Conservation (phyloP, 176 grass and related monocot genomes). For the Eleusine coracana region DNA sequence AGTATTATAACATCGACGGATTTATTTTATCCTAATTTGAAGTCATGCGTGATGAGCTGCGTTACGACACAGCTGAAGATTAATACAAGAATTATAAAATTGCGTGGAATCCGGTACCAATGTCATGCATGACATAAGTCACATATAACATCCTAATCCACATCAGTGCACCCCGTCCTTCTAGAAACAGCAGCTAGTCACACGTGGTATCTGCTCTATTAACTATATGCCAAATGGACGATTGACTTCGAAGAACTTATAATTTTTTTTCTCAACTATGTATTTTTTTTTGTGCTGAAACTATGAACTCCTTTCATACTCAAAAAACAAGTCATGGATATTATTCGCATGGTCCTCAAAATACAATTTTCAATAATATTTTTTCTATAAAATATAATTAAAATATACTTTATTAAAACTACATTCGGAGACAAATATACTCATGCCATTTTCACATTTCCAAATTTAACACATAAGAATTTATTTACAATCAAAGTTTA, state of each 20-base stretch:
- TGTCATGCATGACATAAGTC: constrained; percentile 36
- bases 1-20: background rate
- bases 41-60: background rate
- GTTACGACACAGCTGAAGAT: background rate
- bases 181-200: background rate
- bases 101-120: background rate
- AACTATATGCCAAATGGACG: background rate
- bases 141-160: background rate
- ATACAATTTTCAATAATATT: too few species aligned
- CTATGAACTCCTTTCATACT: too few species aligned
- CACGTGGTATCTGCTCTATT: background rate
- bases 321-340: too few species aligned
- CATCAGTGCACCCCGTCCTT: background rate
- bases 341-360: too few species aligned
- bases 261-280: background rate
- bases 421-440: too few species aligned
- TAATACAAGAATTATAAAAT: background rate
- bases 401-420: too few species aligned
- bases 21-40: background rate
- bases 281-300: too few species aligned
- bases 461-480: too few species aligned
- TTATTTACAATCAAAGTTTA: too few species aligned
- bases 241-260: background rate
- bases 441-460: too few species aligned
- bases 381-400: too few species aligned